Evolutionary conservation across 495 filamentous ascomycete genomes (phyloP).

Genomic region (Tuber indicum): DNA sequence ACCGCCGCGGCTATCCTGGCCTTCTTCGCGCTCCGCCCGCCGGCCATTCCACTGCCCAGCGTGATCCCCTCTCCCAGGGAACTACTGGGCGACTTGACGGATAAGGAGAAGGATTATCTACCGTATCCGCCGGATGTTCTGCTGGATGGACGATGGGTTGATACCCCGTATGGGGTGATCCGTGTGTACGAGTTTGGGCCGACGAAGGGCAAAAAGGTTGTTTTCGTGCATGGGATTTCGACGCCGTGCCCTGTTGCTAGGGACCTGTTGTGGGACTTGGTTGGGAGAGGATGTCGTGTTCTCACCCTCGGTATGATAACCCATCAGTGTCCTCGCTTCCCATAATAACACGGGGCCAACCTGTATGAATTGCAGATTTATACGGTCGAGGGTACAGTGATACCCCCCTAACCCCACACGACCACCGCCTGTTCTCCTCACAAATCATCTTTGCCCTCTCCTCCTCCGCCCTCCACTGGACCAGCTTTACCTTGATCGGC

Average conservation of each 20-base stretch:
- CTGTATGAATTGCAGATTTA: slow-evolving; percentile 48
- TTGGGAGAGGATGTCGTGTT: slow-evolving; percentile 65
- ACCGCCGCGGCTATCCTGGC: neutral
- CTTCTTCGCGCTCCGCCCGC: neutral
- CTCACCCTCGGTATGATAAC: slow-evolving; percentile 61
- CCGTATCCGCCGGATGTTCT: slow-evolving; percentile 70
- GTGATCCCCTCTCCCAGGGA: slow-evolving; percentile 50
- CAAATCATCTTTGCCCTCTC: slow-evolving; percentile 66
- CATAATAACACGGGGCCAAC: neutral
- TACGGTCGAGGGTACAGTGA: slow-evolving; percentile 77
- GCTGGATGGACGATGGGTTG: slow-evolving; percentile 67
- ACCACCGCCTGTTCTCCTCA: slow-evolving; percentile 64
- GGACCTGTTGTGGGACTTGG: slow-evolving; percentile 61
- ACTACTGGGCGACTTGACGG: slow-evolving; percentile 47
- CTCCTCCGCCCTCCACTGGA: slow-evolving; percentile 66
- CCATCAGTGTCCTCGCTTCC: no score
- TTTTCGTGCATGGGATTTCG: slow-evolving; percentile 80
- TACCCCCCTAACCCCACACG: slow-evolving; percentile 60
- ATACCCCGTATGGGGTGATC: slow-evolving; percentile 70
- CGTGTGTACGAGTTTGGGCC: slow-evolving; percentile 88
- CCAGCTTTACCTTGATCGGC: slow-evolving; percentile 65
- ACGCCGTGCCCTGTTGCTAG: slow-evolving; percentile 71
- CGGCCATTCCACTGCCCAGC: slow-evolving; percentile 7
- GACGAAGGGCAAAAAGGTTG: slow-evolving; percentile 66
- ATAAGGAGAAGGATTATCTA: slow-evolving; percentile 48